These are phyloP conservation scores for Fusarium falciforme DNA, from an alignment of 2,329 filamentous ascomycete species.

Conservation along the genomic window DNA sequence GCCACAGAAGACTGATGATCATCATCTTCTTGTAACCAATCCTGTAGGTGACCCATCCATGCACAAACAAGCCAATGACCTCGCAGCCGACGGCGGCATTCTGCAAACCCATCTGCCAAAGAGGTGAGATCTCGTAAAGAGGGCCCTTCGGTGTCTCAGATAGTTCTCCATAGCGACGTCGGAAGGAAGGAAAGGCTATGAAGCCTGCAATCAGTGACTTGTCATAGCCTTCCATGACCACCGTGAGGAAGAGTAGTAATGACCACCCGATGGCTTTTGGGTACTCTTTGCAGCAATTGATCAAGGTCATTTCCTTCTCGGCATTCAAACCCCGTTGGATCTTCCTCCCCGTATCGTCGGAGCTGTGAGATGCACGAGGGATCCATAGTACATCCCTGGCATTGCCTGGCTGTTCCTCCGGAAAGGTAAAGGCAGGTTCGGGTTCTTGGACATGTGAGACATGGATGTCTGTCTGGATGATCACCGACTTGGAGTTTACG, in stretches of 20 bases:
- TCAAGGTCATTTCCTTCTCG: conserved; percentile 35
- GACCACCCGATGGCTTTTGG: conserved; percentile 42
- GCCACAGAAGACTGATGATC: conserved; percentile 48
- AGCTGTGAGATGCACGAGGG: conserved; percentile 32
- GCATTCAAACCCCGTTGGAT: conserved; percentile 31
- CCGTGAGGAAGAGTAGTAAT: conserved; percentile 37
- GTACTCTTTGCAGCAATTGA: conserved; percentile 33
- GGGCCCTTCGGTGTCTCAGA: conserved; percentile 42
- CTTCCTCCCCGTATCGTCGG: conserved; percentile 33
- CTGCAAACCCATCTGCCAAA: conserved; percentile 39
- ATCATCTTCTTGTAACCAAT: conserved; percentile 54
- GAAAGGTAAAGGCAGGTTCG: conserved; percentile 20
- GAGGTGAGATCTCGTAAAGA: conserved; percentile 46
- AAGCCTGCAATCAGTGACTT: conserved; percentile 37
- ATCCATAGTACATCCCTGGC: conserved; percentile 34
- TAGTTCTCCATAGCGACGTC: conserved; percentile 43
- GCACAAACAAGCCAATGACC: conserved; percentile 53
- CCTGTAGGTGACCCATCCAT: conserved; percentile 54
- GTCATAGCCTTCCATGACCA: conserved; percentile 43
- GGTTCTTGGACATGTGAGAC: conserved; percentile 10
- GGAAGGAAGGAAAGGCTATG: conserved; percentile 38
- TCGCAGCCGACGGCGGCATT: conserved; percentile 36
- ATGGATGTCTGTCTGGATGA: conserved; percentile 32
- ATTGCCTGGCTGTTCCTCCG: conserved; percentile 28
- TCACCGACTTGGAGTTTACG: conserved; percentile 21